Evolutionary conservation across 2,329 filamentous ascomycete species (phyloP), one percentile per base, ranked within the genome.

Genomic region (Pseudogymnoascus sp.): DNA sequence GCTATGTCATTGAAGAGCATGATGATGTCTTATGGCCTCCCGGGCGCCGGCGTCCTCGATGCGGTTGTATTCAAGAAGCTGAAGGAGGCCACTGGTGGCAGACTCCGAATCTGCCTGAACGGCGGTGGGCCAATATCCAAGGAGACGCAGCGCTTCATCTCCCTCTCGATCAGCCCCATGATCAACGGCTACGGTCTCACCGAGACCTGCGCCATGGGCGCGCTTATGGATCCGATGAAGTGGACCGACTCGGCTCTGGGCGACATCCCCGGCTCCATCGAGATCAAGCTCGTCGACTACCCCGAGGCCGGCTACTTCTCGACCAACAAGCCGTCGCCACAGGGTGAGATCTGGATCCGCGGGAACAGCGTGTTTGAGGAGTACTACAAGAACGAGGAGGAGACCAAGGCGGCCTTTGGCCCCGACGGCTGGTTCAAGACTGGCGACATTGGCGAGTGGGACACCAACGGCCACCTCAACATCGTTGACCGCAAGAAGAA

Each of bases 401-500:
- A 96, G 77, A 96, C 91, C 3, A 81, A 81, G n/a, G 86, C 86
- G 69, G 79, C 87, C 1, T 83, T 91, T 67, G 86, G 86, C 0
- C 78, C 82, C 1, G 90, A 91, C 68, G 88, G 88, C 54, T 96
- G 91, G 91, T 95, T 95, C 82, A 92, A 87, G 83, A 92, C 89
- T 7, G 90, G 90, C 65, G 90, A 93, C 70, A 90, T 93, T 71
- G 90, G 90, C 70, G 88, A 93, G 75, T 93, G 87, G 73, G 86
- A 91, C 74, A 71, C 78, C 66, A 82, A 86, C 68, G 90, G 90
- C 62, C 86, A 92, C 71, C 78, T 93, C 65, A 83, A 81, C 68
- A 86, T 93, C 74, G 91, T 93, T 71, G 90, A 93, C 76, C 88
- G 90, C 73, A 93, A 93, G 86, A 93, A 93, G 85, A 93, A 93